These are phyloP conservation scores for Globisporangium emineosum DNA, from an alignment of 352 stramenopile genomes.

Conservation along the genomic window DNA sequence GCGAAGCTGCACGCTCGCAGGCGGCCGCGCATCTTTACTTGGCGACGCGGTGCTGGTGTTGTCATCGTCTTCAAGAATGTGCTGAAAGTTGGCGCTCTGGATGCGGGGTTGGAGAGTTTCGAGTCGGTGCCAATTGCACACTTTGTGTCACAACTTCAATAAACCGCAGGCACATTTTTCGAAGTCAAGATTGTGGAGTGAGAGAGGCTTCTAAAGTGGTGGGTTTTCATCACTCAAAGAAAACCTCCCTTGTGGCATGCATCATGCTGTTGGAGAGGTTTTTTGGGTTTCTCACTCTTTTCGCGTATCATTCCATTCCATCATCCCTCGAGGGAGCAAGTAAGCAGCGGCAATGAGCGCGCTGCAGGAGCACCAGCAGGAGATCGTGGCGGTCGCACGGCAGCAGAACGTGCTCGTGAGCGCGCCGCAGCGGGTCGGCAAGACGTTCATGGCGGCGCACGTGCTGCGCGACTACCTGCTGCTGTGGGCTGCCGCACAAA, in stretches of 20 bases:
- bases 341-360: constrained; percentile 15
- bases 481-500: not conserved
- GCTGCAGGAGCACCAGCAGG: constrained; percentile 59
- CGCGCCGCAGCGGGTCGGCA: constrained; percentile 52
- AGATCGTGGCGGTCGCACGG: constrained; percentile 65
- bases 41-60: not conserved
- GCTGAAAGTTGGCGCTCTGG: too few species aligned
- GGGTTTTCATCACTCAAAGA: not conserved
- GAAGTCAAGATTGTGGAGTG: not conserved
- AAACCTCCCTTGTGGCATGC: not conserved
- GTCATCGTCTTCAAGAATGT: not conserved
- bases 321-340: too few species aligned
- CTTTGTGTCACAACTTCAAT: not conserved
- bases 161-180: not conserved
- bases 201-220: not conserved
- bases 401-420: constrained; percentile 63
- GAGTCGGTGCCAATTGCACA: not conserved
- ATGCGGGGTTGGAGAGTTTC: not conserved
- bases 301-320: not conserved
- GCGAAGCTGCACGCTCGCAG: not conserved
- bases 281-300: constrained; percentile 3
- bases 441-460: constrained; percentile 62
- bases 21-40: too few species aligned
- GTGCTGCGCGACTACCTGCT: constrained; percentile 42
- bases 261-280: not conserved